Base-by-base conservation (phyloP, 2,329 filamentous ascomycete species). In the Hymenoscyphus fructigenus region DNA sequence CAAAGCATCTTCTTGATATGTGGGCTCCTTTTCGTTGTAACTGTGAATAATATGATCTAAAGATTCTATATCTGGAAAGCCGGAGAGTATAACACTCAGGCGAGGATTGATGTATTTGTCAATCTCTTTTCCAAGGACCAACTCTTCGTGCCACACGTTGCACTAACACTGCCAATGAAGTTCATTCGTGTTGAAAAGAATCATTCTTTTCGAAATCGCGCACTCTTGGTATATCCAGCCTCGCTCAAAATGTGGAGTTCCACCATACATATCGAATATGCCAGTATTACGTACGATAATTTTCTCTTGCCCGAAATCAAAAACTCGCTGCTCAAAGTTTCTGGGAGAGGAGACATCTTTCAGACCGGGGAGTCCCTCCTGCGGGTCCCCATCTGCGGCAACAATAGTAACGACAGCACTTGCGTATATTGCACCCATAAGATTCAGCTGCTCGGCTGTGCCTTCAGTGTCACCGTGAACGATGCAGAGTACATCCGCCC, bases 361-460 rank as follows among this genome's bases (percentile, higher is more conserved):
- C 14, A 57, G 28, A 34, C 56, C 28, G 9, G 56, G 56, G 17
- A 57, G 28, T n/a, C 28, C 56, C 28, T 29, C 56, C 15, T 17
- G 10, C 26, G 28, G 36, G 56, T 57, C 56, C 7, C 56, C 28
- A 20, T 57, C 56, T n/a, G 56, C 32, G 28, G 28, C 56, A 34
- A 57, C 29, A 57, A 34, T 57, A 9, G 56, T 34, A 4, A 57
- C 28, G n/a, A 57, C 56, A 7, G 56, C 56, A 57, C n/a, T 57
- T 36, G 56, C 56, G 29, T 57, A 57, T 32, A 34, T 57, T 15
- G 28, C 26, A 57, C 56, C 56, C 56, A 57, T 57, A 34, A 57
- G 56, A 57, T 34, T 57, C 10, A 57, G 28, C 28, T 34, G 28
- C 32, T 57, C 26, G 1, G 26, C 12, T 32, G 56, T n/a, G n/a